These are phyloP conservation scores for Aurantiochytrium sp. DNA, from an alignment of 108 stramenopile genomes.

Conservation along the genomic window DNA sequence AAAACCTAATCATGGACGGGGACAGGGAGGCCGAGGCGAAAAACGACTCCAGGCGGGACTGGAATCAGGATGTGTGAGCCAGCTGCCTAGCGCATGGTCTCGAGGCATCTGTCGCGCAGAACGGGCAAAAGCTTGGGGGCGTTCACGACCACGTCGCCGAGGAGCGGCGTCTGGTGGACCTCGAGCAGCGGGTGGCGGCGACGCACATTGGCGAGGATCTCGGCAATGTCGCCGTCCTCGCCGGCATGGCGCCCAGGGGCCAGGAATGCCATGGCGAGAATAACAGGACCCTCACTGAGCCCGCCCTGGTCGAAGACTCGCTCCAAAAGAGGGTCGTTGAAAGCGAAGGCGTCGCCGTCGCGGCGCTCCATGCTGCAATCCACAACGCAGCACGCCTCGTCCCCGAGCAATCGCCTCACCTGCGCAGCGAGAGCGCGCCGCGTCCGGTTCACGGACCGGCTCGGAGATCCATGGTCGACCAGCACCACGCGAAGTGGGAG, in stretches of 20 bases:
- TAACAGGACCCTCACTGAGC: not conserved
- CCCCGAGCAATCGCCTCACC: not conserved
- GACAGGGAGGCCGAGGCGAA: too few species aligned
- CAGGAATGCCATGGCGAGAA: constrained; percentile 2
- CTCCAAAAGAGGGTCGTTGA: not conserved
- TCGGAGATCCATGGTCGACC: not conserved
- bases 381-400: not conserved
- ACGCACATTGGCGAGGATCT: not conserved
- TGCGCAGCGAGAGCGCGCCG: not conserved
- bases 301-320: not conserved
- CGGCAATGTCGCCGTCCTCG: not conserved
- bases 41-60: too few species aligned
- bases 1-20: too few species aligned
- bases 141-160: not conserved
- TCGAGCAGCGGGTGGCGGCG: not conserved
- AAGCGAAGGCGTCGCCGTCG: not conserved
- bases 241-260: not conserved
- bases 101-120: not conserved
- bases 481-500: not conserved
- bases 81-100: not conserved
- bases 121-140: not conserved
- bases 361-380: constrained; percentile 17
- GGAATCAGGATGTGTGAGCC: too few species aligned
- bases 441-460: not conserved
- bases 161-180: not conserved